phyloP scores from a whole-genome alignment of 495 filamentous ascomycete genomes.

The Sordaria brevicollis region DNA sequence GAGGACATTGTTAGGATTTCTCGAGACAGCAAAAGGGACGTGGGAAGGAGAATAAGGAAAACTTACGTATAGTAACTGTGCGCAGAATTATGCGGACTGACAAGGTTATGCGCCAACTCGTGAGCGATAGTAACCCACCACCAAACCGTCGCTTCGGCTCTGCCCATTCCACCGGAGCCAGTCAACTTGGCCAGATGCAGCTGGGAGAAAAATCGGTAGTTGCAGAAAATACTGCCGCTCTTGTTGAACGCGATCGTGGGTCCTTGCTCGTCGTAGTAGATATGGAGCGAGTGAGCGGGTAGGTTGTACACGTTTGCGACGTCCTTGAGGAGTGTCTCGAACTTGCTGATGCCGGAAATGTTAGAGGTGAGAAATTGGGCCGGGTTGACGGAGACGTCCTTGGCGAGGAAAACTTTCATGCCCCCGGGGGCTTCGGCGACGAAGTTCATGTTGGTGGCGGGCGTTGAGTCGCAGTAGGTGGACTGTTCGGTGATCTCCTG shows the following conservation, averaged over 20 bases:
- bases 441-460: constrained; percentile 69
- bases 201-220: constrained; percentile 75
- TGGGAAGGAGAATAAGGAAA: background rate
- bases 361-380: constrained; percentile 54
- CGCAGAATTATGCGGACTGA: constrained; percentile 63
- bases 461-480: constrained; percentile 78
- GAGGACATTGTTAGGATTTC: background rate
- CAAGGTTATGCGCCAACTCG: constrained; percentile 89
- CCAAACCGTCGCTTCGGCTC: constrained; percentile 61
- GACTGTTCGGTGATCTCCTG: constrained; percentile 71
- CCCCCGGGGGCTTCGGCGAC: constrained; percentile 59
- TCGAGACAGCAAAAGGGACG: background rate
- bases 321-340: constrained; percentile 60
- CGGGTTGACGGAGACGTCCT: constrained; percentile 35
- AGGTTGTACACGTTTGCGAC: constrained; percentile 62
- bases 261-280: constrained; percentile 74
- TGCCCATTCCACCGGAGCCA: constrained; percentile 22
- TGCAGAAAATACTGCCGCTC: constrained; percentile 83
- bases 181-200: constrained; percentile 48
- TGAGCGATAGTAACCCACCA: constrained; percentile 92
- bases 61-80: constrained; percentile 79
- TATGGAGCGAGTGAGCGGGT: constrained; percentile 51
- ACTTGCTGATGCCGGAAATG: constrained; percentile 51
- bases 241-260: constrained; percentile 89
- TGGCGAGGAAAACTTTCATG: constrained; percentile 64